These are phyloP conservation scores for Ophiocordyceps camponoti-leonardi DNA, from an alignment of 2,329 filamentous ascomycete genomes.

Conservation along the genomic window DNA sequence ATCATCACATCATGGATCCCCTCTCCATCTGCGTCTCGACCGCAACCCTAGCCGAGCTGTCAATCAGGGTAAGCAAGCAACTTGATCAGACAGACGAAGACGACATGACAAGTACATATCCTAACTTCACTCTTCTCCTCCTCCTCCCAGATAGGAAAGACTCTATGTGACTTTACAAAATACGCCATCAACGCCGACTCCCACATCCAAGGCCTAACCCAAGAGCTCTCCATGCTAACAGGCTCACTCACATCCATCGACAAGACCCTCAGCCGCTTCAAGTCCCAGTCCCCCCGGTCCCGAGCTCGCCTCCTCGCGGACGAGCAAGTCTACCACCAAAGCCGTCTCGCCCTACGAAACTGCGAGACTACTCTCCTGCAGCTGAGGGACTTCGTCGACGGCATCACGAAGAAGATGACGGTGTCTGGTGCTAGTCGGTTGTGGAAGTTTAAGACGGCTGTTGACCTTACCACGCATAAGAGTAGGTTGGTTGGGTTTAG, in stretches of 20 bases:
- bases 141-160: neutral
- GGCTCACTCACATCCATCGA: neutral
- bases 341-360: neutral
- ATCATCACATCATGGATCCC: neutral
- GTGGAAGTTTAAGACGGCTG: neutral
- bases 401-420: neutral
- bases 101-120: too few species aligned
- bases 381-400: neutral
- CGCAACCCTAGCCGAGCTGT: neutral
- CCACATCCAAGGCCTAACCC: neutral
- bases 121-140: neutral
- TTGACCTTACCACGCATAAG: neutral
- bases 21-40: neutral
- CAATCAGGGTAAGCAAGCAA: neutral
- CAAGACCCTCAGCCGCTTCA: neutral
- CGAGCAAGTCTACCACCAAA: neutral
- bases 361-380: neutral
- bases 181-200: neutral
- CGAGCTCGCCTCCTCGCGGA: neutral
- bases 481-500: neutral
- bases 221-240: neutral
- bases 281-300: neutral
- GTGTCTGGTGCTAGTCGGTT: neutral
- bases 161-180: neutral
- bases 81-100: too few species aligned